Percentiles rank a stretch among this genome's conserved stretches.
phyloP scores from a whole-genome alignment of 2,329 filamentous ascomycete genomes.

The Myriosclerotinia curreyana region DNA sequence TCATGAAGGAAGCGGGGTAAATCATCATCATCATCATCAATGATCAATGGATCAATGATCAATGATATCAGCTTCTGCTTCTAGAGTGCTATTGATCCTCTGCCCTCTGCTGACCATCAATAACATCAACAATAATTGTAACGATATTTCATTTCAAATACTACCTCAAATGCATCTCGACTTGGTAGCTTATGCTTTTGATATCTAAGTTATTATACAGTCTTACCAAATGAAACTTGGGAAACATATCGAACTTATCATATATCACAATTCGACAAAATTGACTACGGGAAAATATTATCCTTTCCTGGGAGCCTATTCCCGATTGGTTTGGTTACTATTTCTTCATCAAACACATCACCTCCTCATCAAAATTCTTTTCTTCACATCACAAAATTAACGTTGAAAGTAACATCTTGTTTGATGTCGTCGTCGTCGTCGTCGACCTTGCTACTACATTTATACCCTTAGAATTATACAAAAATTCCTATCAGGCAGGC shows the following conservation, averaged over 20 bases:
- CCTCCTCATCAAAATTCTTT: not conserved
- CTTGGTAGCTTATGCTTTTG: not conserved
- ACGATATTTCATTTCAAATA: not conserved
- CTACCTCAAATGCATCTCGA: not conserved
- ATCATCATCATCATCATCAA: too few species aligned
- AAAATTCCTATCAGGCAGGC: not conserved
- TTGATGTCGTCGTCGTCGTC: not conserved
- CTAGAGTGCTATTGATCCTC: slow-evolving; percentile 1
- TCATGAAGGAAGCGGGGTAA: slow-evolving; percentile 3
- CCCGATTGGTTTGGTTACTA: slow-evolving; percentile 4
- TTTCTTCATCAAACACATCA: not conserved
- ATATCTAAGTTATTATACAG: not conserved
- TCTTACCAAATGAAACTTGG: not conserved
- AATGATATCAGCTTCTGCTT: not conserved
- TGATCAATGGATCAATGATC: too few species aligned
- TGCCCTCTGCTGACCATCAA: slow-evolving; percentile 1
- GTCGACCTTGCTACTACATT: not conserved
- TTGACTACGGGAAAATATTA: not conserved
- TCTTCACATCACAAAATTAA: not conserved
- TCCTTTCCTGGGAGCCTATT: not conserved
- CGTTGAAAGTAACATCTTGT: too few species aligned
- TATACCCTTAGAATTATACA: not conserved
- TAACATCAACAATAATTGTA: not conserved
- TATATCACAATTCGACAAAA: not conserved
- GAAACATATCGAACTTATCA: not conserved